Conservation (phyloP, 2,329 filamentous ascomycete species). For the Monosporascus sp. region DNA sequence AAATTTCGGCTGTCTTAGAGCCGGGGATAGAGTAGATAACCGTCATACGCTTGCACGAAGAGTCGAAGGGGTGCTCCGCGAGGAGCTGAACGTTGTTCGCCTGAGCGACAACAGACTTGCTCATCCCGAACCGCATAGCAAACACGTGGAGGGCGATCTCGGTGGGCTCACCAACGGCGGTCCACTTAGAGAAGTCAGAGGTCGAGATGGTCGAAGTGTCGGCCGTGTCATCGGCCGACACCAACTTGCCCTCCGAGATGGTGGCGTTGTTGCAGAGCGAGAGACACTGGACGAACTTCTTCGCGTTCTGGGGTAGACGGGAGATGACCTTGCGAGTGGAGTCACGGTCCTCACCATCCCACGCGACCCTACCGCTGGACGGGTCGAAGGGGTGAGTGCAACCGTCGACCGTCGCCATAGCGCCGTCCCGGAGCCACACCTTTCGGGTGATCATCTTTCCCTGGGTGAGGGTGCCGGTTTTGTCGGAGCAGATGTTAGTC, state of each 20-base stretch:
- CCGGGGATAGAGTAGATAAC: slow-evolving; percentile 51
- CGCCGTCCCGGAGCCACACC: slow-evolving; percentile 53
- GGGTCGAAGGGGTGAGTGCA: slow-evolving; percentile 58
- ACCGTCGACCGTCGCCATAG: slow-evolving; percentile 47
- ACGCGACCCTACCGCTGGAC: slow-evolving; percentile 45
- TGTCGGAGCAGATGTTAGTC: slow-evolving; percentile 67
- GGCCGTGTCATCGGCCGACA: slow-evolving; percentile 32
- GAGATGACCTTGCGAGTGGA: slow-evolving; percentile 16
- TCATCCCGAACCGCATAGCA: slow-evolving; percentile 59
- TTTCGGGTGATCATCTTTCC: slow-evolving; percentile 62
- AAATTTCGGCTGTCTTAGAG: slow-evolving; percentile 36
- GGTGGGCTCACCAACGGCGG: slow-evolving; percentile 60
- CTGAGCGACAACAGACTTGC: slow-evolving; percentile 34
- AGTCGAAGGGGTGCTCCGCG: slow-evolving; percentile 68
- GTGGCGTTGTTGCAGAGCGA: slow-evolving; percentile 57
- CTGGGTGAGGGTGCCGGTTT: slow-evolving; percentile 62
- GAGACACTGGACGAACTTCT: slow-evolving; percentile 47
- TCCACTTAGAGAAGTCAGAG: slow-evolving; percentile 44
- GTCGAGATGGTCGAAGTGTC: slow-evolving; percentile 44
- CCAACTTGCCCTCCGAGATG: slow-evolving; percentile 38
- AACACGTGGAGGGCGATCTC: slow-evolving; percentile 72
- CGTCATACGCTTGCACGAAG: slow-evolving; percentile 68
- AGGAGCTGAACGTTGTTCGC: slow-evolving; percentile 41
- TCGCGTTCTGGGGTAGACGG: slow-evolving; percentile 28
- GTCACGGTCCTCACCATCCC: slow-evolving; percentile 30